phyloP scores from a whole-genome alignment of 768 basidiomycete species.

The Pleurotus tuoliensis region DNA sequence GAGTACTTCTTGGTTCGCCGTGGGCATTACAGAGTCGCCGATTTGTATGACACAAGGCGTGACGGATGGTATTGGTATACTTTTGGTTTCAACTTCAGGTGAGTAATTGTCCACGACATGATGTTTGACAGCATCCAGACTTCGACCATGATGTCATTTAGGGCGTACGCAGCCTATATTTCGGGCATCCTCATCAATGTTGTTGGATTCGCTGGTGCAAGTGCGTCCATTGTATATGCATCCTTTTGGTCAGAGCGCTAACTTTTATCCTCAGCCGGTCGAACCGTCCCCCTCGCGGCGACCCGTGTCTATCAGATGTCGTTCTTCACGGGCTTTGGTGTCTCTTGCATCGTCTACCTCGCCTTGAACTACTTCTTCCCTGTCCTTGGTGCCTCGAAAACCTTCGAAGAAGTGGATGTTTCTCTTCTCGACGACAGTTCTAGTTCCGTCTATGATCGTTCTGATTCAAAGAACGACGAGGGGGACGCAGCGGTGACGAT shows the following conservation, averaged over 20 bases:
- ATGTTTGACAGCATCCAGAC: background rate
- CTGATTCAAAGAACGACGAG: background rate
- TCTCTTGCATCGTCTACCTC: conserved; percentile 63
- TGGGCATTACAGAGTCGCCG: conserved; percentile 66
- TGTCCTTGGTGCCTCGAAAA: conserved; percentile 40
- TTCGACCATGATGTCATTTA: conserved; percentile 16
- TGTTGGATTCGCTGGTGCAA: conserved; percentile 76
- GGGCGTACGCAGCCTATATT: conserved; percentile 65
- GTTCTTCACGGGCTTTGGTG: conserved; percentile 82
- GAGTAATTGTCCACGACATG: conserved; percentile 12
- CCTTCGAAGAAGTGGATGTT: conserved; percentile 53
- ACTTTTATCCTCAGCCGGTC: conserved; percentile 38
- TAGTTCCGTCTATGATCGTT: background rate
- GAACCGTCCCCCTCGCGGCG: conserved; percentile 59
- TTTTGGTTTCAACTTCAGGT: conserved; percentile 70
- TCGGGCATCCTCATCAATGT: conserved; percentile 79
- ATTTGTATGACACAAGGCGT: conserved; percentile 57
- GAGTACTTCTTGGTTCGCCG: conserved; percentile 75
- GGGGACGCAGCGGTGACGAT: no score
- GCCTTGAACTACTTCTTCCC: conserved; percentile 58
- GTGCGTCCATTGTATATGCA: conserved; percentile 26
- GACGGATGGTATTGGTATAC: conserved; percentile 77
- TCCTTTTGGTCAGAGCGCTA: background rate
- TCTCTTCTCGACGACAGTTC: conserved; percentile 18
- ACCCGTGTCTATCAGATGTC: conserved; percentile 74